These are phyloP conservation scores for Claviceps quebecensis DNA, from an alignment of 2,329 filamentous ascomycete species.

Conservation along the genomic window DNA sequence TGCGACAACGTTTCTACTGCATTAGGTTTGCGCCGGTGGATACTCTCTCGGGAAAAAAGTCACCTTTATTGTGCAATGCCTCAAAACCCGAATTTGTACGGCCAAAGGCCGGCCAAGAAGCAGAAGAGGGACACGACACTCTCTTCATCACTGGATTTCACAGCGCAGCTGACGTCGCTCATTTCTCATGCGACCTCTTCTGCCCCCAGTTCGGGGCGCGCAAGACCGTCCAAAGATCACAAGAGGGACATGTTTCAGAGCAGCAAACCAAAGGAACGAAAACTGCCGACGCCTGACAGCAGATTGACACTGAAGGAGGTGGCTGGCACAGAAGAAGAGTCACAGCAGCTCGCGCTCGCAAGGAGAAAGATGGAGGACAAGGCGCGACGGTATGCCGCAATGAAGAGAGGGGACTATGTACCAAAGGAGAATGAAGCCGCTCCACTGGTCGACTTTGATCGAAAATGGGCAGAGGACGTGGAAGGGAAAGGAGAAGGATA, in stretches of 20 bases:
- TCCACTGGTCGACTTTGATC: slow-evolving; percentile 80
- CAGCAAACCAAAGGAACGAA: slow-evolving; percentile 13
- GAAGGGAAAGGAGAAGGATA: slow-evolving; percentile 46
- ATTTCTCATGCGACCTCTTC: slow-evolving; percentile 43
- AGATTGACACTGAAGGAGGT: slow-evolving; percentile 39
- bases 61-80: slow-evolving; percentile 28
- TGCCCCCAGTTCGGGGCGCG: slow-evolving; percentile 24
- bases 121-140: slow-evolving; percentile 56
- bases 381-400: slow-evolving; percentile 69
- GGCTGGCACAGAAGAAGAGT: slow-evolving; percentile 45
- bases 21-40: background rate
- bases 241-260: slow-evolving; percentile 33
- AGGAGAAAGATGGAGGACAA: slow-evolving; percentile 82
- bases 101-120: slow-evolving; percentile 56
- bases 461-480: slow-evolving; percentile 75
- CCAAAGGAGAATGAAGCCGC: slow-evolving; percentile 49
- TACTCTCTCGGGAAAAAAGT: background rate
- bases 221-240: slow-evolving; percentile 31
- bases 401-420: slow-evolving; percentile 83
- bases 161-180: slow-evolving; percentile 72
- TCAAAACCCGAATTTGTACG: slow-evolving; percentile 62
- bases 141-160: slow-evolving; percentile 66
- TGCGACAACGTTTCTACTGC: background rate
- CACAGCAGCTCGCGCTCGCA: slow-evolving; percentile 54
- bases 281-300: slow-evolving; percentile 33